Conservation (phyloP, 2,329 filamentous ascomycete species). For the Keithomyces neogunnii region DNA sequence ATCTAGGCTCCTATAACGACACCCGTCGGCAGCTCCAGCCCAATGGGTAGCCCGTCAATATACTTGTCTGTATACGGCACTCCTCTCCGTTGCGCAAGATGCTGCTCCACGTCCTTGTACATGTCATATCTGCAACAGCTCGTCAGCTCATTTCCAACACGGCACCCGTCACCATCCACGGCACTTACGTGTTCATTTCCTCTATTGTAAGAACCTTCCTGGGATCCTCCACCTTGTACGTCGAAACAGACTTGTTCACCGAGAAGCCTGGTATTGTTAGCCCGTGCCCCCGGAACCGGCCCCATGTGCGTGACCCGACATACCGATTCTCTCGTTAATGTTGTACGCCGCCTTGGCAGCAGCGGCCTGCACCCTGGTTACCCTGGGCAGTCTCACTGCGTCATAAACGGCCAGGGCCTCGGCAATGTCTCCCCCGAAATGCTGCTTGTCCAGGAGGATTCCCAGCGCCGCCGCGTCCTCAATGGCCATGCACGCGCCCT, state of each 20-base stretch:
- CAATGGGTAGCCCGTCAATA: constrained; percentile 35
- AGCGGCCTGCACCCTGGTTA: constrained; percentile 46
- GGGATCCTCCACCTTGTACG: constrained; percentile 55
- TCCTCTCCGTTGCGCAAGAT: constrained; percentile 27
- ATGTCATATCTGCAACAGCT: constrained; percentile 42
- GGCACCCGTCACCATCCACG: neutral
- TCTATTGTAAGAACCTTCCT: constrained; percentile 57
- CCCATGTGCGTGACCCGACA: constrained; percentile 2
- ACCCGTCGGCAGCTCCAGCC: constrained; percentile 40
- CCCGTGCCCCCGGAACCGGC: no score
- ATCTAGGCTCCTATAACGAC: constrained; percentile 23
- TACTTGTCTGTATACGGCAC: constrained; percentile 28
- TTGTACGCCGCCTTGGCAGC: constrained; percentile 51
- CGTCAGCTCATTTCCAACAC: neutral
- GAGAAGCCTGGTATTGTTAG: constrained; percentile 42
- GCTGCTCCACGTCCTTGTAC: constrained; percentile 46
- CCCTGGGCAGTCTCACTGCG: constrained; percentile 44
- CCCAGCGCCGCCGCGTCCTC: constrained; percentile 55
- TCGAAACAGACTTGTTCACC: constrained; percentile 44
- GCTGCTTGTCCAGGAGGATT: constrained; percentile 44
- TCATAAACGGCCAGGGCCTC: constrained; percentile 42
- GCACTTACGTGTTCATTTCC: constrained; percentile 56
- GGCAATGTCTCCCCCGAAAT: constrained; percentile 38
- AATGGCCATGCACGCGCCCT: constrained; percentile 59
- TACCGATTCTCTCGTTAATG: constrained; percentile 54